These are phyloP conservation scores for Linum tenue DNA, from an alignment of 345 rosid species.

Conservation along the genomic window DNA sequence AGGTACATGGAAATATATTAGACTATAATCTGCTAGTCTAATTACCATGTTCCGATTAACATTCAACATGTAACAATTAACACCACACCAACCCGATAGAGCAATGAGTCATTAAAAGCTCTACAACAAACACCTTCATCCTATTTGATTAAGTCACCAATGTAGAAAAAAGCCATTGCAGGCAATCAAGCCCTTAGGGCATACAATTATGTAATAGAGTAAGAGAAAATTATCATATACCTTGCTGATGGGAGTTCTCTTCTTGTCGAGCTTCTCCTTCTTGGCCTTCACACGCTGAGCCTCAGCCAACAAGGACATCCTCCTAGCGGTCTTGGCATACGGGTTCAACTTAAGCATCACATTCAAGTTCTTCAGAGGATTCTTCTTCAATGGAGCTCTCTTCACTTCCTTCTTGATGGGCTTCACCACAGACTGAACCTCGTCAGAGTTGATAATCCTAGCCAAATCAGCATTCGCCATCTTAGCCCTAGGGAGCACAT, in stretches of 20 bases:
- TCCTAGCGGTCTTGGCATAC: constrained; percentile 87
- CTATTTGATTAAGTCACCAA: no score
- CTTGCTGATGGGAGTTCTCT: constrained; percentile 64
- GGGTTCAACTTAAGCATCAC: constrained; percentile 81
- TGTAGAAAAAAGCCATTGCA: no score
- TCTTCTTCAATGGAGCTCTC: constrained; percentile 24
- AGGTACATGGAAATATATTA: no score
- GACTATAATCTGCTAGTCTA: no score
- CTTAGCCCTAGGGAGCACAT: constrained; percentile 26
- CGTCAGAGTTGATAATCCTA: constrained; percentile 26
- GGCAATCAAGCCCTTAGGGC: no score
- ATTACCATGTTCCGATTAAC: no score
- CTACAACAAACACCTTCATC: no score
- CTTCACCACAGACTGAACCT: constrained; percentile 82
- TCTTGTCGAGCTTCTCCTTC: constrained; percentile 95
- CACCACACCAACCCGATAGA: neutral
- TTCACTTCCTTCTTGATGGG: constrained; percentile 61
- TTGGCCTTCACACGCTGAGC: constrained; percentile 80
- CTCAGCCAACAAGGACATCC: constrained; percentile 92
- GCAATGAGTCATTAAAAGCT: neutral
- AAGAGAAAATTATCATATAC: constrained; percentile 24
- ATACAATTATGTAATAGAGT: no score
- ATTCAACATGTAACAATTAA: no score
- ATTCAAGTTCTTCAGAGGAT: constrained; percentile 80
- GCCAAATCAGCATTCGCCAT: no score